Evolutionary conservation across 495 filamentous ascomycete species (phyloP), one percentile per base, ranked within the genome.

Genomic region (Apiosordaria backusii): DNA sequence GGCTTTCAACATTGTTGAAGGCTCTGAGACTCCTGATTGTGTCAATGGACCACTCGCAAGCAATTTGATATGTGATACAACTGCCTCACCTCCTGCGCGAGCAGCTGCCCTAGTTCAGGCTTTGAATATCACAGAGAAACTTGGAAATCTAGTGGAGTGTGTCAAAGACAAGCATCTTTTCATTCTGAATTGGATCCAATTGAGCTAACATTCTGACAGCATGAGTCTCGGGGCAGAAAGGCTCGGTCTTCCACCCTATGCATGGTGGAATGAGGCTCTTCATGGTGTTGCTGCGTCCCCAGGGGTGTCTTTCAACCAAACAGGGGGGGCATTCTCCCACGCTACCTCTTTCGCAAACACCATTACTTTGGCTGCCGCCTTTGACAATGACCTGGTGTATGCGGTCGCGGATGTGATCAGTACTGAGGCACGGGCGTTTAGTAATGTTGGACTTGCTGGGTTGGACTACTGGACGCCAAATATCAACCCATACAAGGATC

Each of bases 401-500:
- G 24, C 72, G 15, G 75, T 85, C 26, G 83, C 67, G 13, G 65
- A 64, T 9, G 67, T 75, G 54, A 84, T 90, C 50, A 81, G 81
- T 16, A 90, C 82, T 4, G 87, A 92, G 71, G 86, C 84, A 13
- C 78, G 89, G 18, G 88, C 88, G 1, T 90, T 87, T 68, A 87
- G 79, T 72, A 92, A 92, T 65, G 81, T 65, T 18, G 84, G 83
- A n/a, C 75, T 79, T 19, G 81, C 80, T 52, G 85, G 86, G 0
- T 72, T 90, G 6, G 84, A 90, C 68, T 85, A 79, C 62, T 92
- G 87, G 77, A 84, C 88, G 0, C 88, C 88, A 0, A 88, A 90
- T 68, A 88, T 90, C 75, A 91, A 91, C 71, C 80, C 84, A 1
- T 90, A 87, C 78, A 74, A 74, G 35, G 79, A 82, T 53, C 82